Evolutionary conservation across 1,284 basidiomycete genomes (phyloP), one percentile per base, ranked within the genome.

Genomic region (Cystobasidiaceae sp.): DNA sequence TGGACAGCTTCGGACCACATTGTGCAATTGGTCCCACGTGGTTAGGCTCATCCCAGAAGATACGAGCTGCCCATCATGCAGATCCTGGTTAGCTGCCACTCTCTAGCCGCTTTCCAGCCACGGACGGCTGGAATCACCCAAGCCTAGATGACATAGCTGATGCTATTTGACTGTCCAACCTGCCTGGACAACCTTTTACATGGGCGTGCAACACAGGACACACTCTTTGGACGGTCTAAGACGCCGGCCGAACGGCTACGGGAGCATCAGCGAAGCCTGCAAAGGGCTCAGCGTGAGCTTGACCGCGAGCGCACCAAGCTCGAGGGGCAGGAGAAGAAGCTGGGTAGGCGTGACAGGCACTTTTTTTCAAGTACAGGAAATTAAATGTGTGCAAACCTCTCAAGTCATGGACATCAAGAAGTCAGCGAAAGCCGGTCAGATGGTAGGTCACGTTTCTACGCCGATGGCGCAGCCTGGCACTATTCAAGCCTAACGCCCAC

Each of bases 191-290:
- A n/a, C n/a, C n/a, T n/a, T 52, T 9, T 19, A 15, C 33, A 34
- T 15, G 28, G 30, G n/a, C 17, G 17, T 13, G n/a, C n/a, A n/a
- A 17, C 4, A 28, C 43, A 67, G 49, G 92, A 96, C 82, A 87
- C 89, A 0, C 85, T 97, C 45, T 98, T 98, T 77, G 94, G 94
- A 8, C 86, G 91, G 52, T 85, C 89, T 2, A 85, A 96, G 61
- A 96, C 94, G 30, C 96, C 94, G 17, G 93, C 94, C 28, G 94
- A 99, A 79, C 86, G 93, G 66, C 82, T 98, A 69, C 86, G 94
- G 62, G 90, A 97, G 78, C 93, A 98, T 77, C 94, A 98, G 77
- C 87, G 94, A 43, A 85, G 92, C 2, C 85, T 98, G 56, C 89
- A 92, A 54, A 97, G 97, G 76, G 94, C 96, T 11, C 93, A 97